phyloP scores from a whole-genome alignment of 805 yeast species.

The Candida sanyiensis region DNA sequence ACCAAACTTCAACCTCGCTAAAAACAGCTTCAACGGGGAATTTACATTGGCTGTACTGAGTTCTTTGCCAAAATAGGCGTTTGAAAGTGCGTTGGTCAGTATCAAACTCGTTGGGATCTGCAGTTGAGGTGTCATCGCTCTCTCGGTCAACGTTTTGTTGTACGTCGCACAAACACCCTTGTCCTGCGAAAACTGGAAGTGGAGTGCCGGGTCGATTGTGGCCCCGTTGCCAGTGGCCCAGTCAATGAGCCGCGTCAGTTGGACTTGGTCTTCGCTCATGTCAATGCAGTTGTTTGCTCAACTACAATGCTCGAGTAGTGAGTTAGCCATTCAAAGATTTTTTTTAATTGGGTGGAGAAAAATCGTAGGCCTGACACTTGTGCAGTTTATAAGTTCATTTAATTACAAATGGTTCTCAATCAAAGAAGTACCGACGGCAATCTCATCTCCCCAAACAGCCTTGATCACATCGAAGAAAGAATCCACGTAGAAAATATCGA shows the following conservation, averaged over 20 bases:
- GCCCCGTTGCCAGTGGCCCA: slow-evolving; percentile 40
- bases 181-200: slow-evolving; percentile 28
- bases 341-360: too few relatives aligned
- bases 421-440: slow-evolving; percentile 14
- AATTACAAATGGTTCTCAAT: slow-evolving; percentile 9
- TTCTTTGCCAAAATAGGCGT: slow-evolving; percentile 20
- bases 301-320: too few relatives aligned
- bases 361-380: background rate
- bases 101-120: slow-evolving; percentile 29
- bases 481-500: slow-evolving; percentile 58
- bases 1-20: slow-evolving; percentile 38
- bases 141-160: slow-evolving; percentile 17
- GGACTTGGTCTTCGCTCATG: background rate
- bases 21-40: slow-evolving; percentile 31
- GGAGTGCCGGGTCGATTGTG: slow-evolving; percentile 26
- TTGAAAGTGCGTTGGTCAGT: slow-evolving; percentile 24
- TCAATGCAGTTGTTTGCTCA: background rate
- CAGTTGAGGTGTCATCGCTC: slow-evolving; percentile 20
- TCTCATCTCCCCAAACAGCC: slow-evolving; percentile 59
- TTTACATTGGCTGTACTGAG: slow-evolving; percentile 25
- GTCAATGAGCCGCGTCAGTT: slow-evolving; percentile 1
- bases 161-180: slow-evolving; percentile 35
- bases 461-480: slow-evolving; percentile 74
- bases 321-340: too few relatives aligned
- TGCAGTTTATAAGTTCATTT: background rate